Evolutionary conservation across 2,329 filamentous ascomycete genomes (phyloP), one percentile per base, ranked within the genome.

Genomic region (Neonectria faginata): DNA sequence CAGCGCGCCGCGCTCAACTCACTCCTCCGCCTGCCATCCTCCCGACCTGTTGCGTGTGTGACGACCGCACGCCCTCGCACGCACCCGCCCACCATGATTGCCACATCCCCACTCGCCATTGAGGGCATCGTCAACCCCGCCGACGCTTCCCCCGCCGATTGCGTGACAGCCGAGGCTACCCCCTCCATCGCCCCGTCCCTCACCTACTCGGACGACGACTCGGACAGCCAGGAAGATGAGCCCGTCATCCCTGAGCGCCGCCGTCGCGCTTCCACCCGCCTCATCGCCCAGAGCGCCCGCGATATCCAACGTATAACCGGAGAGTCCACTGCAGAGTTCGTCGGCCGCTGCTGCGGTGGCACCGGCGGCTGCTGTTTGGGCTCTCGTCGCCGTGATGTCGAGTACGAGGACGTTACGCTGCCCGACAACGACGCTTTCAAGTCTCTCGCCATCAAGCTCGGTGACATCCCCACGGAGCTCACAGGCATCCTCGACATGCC

Each of bases 401-500:
- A 85, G 44, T 88, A 84, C 62, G 87, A 89, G 73, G 76, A 75
- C 7, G 77, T 90, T 20, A 73, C 81, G 16, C 75, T 88, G 2
- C 94, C 95, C 1, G 89, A 96, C 77, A 98, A 97, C 73, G 86
- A 91, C 64, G 96, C 96, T 16, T 99, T 92, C 81, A 86, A 88
- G 60, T 92, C 91, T 65, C 85, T 99, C 53, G 85, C 89, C 57
- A 85, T 98, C 70, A 92, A 91, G 72, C 85, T 98, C 65, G 89
- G 89, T 62, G 86, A 89, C 33, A 88, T 98, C 57, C 91, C 91
- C 6, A 92, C 89, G 54, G 83, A 86, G 18, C 83, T 98, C 66
- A 93, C 90, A 44, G 90, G 89, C 70, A 81, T 94, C 25, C 84
- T 88, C 59, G 88, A 91, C 8, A 77, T 97, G 53, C 94, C 94